Conservation (phyloP, 805 yeast species). For the Candida hispaniensis region DNA sequence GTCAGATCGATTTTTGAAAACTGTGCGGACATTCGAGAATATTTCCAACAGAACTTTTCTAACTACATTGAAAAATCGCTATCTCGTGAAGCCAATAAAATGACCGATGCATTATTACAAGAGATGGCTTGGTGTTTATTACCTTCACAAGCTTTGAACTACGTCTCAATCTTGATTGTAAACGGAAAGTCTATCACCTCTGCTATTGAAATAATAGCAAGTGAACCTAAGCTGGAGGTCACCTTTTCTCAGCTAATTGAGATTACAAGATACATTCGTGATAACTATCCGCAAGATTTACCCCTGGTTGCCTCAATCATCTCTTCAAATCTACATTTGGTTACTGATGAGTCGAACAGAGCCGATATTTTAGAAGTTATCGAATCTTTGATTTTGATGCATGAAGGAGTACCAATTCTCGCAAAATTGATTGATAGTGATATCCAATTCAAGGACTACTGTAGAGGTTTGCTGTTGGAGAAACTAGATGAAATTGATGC, state of each 20-base stretch:
- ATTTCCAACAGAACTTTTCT: slow-evolving; percentile 1
- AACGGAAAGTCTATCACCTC: slow-evolving; percentile 1
- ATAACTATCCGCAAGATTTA: slow-evolving; percentile 8
- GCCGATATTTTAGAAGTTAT: too few species aligned
- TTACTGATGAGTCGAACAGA: too few species aligned
- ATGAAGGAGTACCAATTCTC: too few species aligned
- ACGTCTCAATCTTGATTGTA: slow-evolving; percentile 4
- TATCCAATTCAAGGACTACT: too few species aligned
- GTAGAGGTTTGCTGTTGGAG: too few species aligned
- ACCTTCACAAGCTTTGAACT: slow-evolving; percentile 1
- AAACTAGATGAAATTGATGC: too few species aligned
- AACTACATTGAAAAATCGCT: not conserved
- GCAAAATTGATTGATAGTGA: too few species aligned
- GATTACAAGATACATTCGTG: slow-evolving; percentile 5
- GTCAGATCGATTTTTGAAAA: slow-evolving; percentile 7
- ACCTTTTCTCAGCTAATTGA: not conserved
- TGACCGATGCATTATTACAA: slow-evolving; percentile 2
- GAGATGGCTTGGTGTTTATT: slow-evolving; percentile 3
- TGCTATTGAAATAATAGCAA: slow-evolving; percentile 1
- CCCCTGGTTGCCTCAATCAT: too few species aligned
- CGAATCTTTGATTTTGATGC: too few species aligned
- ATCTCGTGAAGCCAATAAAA: not conserved
- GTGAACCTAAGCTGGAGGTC: not conserved
- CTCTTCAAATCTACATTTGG: too few species aligned
- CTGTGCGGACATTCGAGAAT: not conserved